Conservation (phyloP, 495 filamentous ascomycete species). For the Hypoxylon rickii region DNA sequence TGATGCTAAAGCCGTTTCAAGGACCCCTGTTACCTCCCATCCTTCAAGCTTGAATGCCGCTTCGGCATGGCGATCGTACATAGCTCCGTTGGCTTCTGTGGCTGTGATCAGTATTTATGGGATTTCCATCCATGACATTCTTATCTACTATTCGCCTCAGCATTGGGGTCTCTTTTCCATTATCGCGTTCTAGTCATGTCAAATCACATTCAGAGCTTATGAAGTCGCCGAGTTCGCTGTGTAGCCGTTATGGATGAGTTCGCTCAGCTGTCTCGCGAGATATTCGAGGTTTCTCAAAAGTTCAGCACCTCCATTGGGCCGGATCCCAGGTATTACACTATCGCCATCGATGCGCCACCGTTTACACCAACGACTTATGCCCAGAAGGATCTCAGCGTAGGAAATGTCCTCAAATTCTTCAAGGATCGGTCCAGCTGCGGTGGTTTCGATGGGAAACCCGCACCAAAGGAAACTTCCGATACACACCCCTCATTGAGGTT, state of each 20-base stretch:
- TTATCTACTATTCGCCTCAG: not conserved
- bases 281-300: slow-evolving; percentile 28
- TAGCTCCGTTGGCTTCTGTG: no score
- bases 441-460: not conserved
- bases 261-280: slow-evolving; percentile 30
- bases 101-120: no score
- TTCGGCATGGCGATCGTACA: not conserved
- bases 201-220: not conserved
- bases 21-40: slow-evolving; percentile 5
- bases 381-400: slow-evolving; percentile 18
- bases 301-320: slow-evolving; percentile 22
- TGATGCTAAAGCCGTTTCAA: not conserved
- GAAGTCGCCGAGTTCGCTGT: slow-evolving; percentile 12
- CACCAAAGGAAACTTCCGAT: not conserved
- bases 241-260: slow-evolving; percentile 29
- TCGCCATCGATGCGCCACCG: slow-evolving; percentile 14
- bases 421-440: not conserved
- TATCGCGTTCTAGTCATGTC: no score
- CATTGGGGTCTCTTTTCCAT: no score
- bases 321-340: slow-evolving; percentile 17
- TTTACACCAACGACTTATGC: slow-evolving; percentile 10
- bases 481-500: slow-evolving; percentile 15
- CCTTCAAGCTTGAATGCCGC: not conserved
- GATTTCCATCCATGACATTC: not conserved
- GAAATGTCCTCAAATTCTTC: slow-evolving; percentile 17